Evolutionary conservation across 2,329 filamentous ascomycete genomes (phyloP).

Genomic region (Claviceps africana): DNA sequence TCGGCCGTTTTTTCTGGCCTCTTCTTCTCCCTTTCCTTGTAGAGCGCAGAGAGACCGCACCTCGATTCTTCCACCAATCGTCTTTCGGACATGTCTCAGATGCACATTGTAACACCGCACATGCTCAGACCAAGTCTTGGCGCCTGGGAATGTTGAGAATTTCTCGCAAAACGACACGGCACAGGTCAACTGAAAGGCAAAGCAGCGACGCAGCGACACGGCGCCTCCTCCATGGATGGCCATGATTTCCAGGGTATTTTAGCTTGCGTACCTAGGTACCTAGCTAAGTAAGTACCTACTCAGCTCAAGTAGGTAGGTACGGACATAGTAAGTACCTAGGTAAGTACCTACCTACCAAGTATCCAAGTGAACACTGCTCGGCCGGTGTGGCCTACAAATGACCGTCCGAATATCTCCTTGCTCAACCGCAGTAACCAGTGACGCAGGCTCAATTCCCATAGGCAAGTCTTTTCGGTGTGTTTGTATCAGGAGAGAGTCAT

Average conservation of each 20-base stretch:
- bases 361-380: neutral
- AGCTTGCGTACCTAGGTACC: no score
- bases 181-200: neutral
- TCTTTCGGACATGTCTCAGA: neutral
- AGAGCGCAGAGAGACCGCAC: neutral
- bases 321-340: no score
- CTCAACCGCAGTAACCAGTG: neutral
- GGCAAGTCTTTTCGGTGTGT: no score
- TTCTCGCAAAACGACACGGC: neutral
- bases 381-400: neutral
- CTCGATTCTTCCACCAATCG: neutral
- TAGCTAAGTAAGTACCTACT: no score
- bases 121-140: neutral
- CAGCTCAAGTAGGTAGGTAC: no score
- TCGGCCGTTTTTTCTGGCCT: neutral
- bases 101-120: neutral
- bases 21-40: neutral
- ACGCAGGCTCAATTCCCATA: neutral
- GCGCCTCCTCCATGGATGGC: no score
- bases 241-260: no score
- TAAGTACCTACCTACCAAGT: no score
- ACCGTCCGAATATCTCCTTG: neutral
- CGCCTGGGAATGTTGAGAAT: neutral
- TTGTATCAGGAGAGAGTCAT: neutral
- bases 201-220: neutral